phyloP scores from a whole-genome alignment of 441 rosid genomes.

The Populus hybrid region DNA sequence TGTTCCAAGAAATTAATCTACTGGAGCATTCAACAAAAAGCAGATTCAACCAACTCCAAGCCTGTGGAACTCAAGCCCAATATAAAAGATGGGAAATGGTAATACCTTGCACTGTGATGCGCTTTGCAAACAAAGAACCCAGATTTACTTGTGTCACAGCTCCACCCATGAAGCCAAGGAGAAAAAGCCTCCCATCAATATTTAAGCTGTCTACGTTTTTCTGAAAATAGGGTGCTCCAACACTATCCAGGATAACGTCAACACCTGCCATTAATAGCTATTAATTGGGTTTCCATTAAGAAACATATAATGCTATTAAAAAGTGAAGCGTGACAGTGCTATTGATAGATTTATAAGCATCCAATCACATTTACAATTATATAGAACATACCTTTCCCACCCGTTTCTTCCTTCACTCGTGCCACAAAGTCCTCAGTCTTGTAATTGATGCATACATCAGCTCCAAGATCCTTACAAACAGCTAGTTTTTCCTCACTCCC shows the following conservation, averaged over 20 bases:
- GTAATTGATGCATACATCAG: slow-evolving; percentile 82
- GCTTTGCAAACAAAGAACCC: slow-evolving; percentile 51
- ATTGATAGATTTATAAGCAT: background rate
- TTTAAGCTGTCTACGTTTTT: slow-evolving; percentile 69
- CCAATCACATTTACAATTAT: slow-evolving; percentile 1
- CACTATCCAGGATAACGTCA: slow-evolving; percentile 74
- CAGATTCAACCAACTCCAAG: too few species aligned
- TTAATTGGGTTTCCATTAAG: background rate
- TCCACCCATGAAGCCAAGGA: slow-evolving; percentile 73
- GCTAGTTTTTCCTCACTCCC: slow-evolving; percentile 77
- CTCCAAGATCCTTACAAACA: slow-evolving; percentile 75
- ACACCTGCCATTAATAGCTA: slow-evolving; percentile 43
- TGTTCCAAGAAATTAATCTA: background rate
- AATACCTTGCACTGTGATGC: slow-evolving; percentile 78
- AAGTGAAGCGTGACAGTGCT: background rate
- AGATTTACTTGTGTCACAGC: slow-evolving; percentile 52
- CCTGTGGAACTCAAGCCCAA: background rate
- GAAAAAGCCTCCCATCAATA: slow-evolving; percentile 70
- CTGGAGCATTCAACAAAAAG: background rate
- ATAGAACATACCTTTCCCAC: slow-evolving; percentile 48
- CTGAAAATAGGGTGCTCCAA: slow-evolving; percentile 79
- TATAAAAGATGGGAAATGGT: background rate
- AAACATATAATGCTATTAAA: background rate
- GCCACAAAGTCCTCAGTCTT: slow-evolving; percentile 85
- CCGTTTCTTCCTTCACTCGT: slow-evolving; percentile 66